Evolutionary conservation across 2,329 filamentous ascomycete species (phyloP).

Genomic region (Phialocephala sp.): DNA sequence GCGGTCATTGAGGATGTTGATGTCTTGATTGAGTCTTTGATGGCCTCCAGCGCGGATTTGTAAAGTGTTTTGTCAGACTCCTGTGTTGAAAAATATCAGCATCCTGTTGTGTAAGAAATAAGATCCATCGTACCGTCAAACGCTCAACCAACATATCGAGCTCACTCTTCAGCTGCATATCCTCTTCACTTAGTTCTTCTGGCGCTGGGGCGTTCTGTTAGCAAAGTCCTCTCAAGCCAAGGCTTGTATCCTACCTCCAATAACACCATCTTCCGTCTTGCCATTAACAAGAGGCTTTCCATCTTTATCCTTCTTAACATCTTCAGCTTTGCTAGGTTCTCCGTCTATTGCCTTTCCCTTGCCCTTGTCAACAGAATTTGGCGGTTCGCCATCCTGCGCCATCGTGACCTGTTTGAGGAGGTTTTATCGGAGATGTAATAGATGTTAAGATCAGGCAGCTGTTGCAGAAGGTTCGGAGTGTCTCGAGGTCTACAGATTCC

Average conservation of each 20-base stretch:
- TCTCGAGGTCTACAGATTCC: constrained; percentile 9
- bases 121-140: constrained; percentile 69
- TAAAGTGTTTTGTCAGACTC: constrained; percentile 88
- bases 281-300: constrained; percentile 73
- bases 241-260: constrained; percentile 45
- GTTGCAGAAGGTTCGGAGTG: constrained; percentile 9
- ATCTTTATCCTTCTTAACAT: constrained; percentile 68
- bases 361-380: constrained; percentile 87
- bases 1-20: constrained; percentile 99
- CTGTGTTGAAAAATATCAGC: constrained; percentile 51
- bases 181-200: constrained; percentile 97
- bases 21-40: constrained; percentile 99
- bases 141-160: constrained; percentile 98
- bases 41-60: constrained; percentile 89
- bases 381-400: constrained; percentile 91
- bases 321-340: constrained; percentile 65
- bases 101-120: constrained; percentile 1
- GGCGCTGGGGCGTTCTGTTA: constrained; percentile 49
- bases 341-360: constrained; percentile 86
- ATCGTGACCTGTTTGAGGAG: constrained; percentile 53
- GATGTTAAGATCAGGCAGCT: neutral
- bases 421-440: constrained; percentile 10
- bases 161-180: constrained; percentile 97
- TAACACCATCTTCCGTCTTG: constrained; percentile 71
- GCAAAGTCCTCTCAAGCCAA: constrained; percentile 30